Evolutionary conservation across 495 filamentous ascomycete species (phyloP).

Genomic region (Trichoderma asperelloides): DNA sequence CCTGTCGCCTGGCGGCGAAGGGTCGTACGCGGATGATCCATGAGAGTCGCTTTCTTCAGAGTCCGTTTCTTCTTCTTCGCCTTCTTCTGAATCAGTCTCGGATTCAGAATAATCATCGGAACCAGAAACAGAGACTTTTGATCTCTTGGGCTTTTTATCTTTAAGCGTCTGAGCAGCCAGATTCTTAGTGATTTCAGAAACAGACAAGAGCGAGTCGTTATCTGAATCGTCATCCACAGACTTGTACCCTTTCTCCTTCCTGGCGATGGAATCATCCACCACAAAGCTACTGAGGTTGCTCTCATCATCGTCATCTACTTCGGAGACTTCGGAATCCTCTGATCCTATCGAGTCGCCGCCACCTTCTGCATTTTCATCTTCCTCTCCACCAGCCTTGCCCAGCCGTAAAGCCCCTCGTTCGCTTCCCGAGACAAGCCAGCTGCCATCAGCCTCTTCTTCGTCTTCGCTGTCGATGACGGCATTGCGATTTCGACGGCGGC

Average conservation of each 20-base stretch:
- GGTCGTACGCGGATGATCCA: neutral
- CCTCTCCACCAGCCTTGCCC: slow-evolving; percentile 69
- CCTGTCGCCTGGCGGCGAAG: slow-evolving; percentile 11
- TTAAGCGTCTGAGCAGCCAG: slow-evolving; percentile 15
- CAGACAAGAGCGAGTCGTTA: slow-evolving; percentile 16
- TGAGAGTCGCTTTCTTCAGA: neutral
- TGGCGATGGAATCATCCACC: slow-evolving; percentile 29
- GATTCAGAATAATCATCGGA: slow-evolving; percentile 25
- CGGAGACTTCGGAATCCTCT: slow-evolving; percentile 39
- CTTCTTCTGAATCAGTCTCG: slow-evolving; percentile 28
- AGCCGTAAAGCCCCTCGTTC: slow-evolving; percentile 48
- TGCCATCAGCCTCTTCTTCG: slow-evolving; percentile 61
- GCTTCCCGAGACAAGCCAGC: slow-evolving; percentile 64
- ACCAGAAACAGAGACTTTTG: neutral
- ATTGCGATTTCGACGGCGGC: slow-evolving; percentile 41
- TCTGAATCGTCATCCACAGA: slow-evolving; percentile 25
- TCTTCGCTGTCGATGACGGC: slow-evolving; percentile 50
- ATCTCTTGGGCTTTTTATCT: slow-evolving; percentile 1
- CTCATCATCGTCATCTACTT: slow-evolving; percentile 35
- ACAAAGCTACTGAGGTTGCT: slow-evolving; percentile 40
- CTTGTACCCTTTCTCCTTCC: slow-evolving; percentile 31
- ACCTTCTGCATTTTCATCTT: slow-evolving; percentile 81
- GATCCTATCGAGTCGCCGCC: slow-evolving; percentile 69
- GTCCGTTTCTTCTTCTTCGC: slow-evolving; percentile 13
- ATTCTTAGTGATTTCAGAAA: slow-evolving; percentile 9